Base-by-base conservation (phyloP, 805 yeast species). In the Nematodospora valgi region DNA sequence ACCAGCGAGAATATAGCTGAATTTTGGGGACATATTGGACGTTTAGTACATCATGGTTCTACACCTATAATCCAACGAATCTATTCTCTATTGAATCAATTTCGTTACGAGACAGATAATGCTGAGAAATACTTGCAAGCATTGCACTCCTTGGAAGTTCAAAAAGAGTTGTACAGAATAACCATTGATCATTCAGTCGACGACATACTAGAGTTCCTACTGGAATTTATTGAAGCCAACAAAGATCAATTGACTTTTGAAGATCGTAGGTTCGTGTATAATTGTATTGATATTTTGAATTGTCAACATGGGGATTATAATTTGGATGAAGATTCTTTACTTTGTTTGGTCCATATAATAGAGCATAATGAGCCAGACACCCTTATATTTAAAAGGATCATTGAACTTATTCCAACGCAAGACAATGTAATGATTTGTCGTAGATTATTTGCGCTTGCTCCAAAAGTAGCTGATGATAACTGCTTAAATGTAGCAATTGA, bases 51-150 rank as follows among this genome's bases (percentile, higher is more conserved):
- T 14, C 31, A 12, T 21, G 8, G 17, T 35, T n/a, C 12, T 7
- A 10, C 16, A 3, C 21, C 27, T 4, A 12, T 10, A 3, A 12
- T 18, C 12, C 18, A 10, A 5, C 39, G 60, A 23, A 29, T 49
- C 6, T 32, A 48, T 23, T 41, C 59, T 10, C 47, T 65, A 23
- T 38, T 64, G 19, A 43, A 48, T 12, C 71, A 65, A 41, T 65
- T 63, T 39, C 45, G 56, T 10, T 52, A 49, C 26, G 50, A 57
- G 6, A 54, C 62, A 3, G 50, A 45, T 10, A 32, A 45, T 9
- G 41, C 44, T 30, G 27, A 29, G 2, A 37, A 43, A 23, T 58
- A 39, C 27, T 27, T 45, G 32, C 23, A 23, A 5, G 45, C 40
- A 23, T 57, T 51, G 19, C 44, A 39, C 20, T 3, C 28, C 5